Conservation (phyloP, 2,329 filamentous ascomycete species). For the Furcasterigmium furcatum region DNA sequence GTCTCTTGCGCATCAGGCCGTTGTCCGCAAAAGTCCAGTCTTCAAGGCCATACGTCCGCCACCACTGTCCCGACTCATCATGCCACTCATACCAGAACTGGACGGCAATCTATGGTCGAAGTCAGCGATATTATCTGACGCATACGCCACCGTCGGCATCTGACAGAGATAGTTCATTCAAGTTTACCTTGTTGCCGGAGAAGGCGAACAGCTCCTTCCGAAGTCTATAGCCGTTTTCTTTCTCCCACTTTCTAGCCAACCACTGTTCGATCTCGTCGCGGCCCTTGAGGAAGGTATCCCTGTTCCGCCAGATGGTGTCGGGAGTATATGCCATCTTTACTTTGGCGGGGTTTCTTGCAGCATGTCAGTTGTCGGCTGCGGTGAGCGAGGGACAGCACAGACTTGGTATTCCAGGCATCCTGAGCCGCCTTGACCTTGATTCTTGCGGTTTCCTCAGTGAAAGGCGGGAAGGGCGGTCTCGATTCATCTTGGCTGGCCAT, state of each 20-base stretch:
- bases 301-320: slow-evolving; percentile 79
- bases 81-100: slow-evolving; percentile 90
- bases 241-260: slow-evolving; percentile 69
- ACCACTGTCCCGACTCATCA: slow-evolving; percentile 71
- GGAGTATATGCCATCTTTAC: slow-evolving; percentile 73
- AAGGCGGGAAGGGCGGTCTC: slow-evolving; percentile 61
- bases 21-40: slow-evolving; percentile 74
- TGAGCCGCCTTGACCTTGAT: slow-evolving; percentile 75
- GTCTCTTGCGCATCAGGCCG: slow-evolving; percentile 68
- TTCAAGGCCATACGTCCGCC: slow-evolving; percentile 81
- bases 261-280: slow-evolving; percentile 66
- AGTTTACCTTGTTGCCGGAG: slow-evolving; percentile 55
- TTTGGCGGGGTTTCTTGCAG: slow-evolving; percentile 51
- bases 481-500: slow-evolving; percentile 9
- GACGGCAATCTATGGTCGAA: slow-evolving; percentile 63
- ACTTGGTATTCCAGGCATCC: slow-evolving; percentile 78
- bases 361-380: neutral
- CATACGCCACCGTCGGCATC: neutral
- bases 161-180: neutral
- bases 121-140: neutral
- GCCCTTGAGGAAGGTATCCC: slow-evolving; percentile 65
- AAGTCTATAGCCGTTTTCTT: slow-evolving; percentile 68
- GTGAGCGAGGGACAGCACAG: slow-evolving; percentile 36
- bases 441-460: slow-evolving; percentile 65
- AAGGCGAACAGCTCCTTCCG: slow-evolving; percentile 85